These are phyloP conservation scores for Termitomyces sp. DNA, from an alignment of 768 basidiomycete genomes.

Conservation along the genomic window DNA sequence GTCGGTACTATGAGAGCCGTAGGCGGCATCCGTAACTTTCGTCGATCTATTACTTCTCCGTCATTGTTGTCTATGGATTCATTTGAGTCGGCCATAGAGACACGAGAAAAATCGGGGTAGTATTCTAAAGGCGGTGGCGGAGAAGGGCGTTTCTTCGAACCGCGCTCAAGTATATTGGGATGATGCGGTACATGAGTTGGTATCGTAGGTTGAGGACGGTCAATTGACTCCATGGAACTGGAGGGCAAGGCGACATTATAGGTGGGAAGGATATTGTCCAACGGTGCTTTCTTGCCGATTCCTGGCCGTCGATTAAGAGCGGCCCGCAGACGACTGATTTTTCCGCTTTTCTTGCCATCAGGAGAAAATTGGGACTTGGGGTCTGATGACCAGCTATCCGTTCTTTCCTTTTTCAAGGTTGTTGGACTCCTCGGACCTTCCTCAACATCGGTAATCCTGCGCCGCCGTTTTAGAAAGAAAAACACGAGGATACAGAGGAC, in stretches of 20 bases:
- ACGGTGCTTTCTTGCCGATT: constrained; percentile 8
- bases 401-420: constrained; percentile 7
- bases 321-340: constrained; percentile 13
- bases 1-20: constrained; percentile 17
- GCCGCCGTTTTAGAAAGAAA: constrained; percentile 18
- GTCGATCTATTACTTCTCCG: constrained; percentile 4
- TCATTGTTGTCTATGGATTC: constrained; percentile 1
- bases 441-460: constrained; percentile 20
- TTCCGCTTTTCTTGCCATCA: constrained; percentile 8
- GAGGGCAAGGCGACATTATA: constrained; percentile 15
- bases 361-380: constrained; percentile 19
- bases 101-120: constrained; percentile 9
- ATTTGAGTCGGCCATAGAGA: constrained; percentile 8
- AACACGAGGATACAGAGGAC: constrained; percentile 12
- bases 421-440: constrained; percentile 12
- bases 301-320: constrained; percentile 13
- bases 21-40: constrained; percentile 16
- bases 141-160: constrained; percentile 15
- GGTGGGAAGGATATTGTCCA: constrained; percentile 11
- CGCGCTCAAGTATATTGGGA: constrained; percentile 30
- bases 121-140: constrained; percentile 16
- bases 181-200: constrained; percentile 25
- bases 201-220: constrained; percentile 22
- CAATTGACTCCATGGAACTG: constrained; percentile 19
- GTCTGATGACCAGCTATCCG: constrained; percentile 24